These are phyloP conservation scores for Litchi chinensis DNA, from an alignment of 345 rosid genomes.

Conservation along the genomic window DNA sequence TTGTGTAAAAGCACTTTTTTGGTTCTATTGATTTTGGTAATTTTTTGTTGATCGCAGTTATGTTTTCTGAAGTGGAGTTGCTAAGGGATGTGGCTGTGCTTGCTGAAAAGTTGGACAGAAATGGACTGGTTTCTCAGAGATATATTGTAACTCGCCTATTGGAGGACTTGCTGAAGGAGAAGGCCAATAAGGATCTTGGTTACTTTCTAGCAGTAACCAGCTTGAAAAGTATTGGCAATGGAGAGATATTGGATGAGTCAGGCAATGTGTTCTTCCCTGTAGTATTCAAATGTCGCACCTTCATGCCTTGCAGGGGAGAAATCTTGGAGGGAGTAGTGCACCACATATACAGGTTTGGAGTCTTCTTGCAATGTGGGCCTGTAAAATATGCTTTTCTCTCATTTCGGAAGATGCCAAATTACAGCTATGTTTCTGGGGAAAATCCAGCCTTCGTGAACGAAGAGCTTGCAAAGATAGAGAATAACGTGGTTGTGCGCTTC, in stretches of 20 bases:
- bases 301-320: conserved; percentile 33
- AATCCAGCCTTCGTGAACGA: conserved; percentile 29
- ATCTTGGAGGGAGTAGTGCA: conserved; percentile 33
- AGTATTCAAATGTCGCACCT: conserved; percentile 31
- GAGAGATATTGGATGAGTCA: background rate
- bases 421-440: conserved; percentile 23
- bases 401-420: conserved; percentile 33
- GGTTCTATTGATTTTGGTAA: background rate
- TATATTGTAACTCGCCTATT: conserved; percentile 23
- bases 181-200: conserved; percentile 32
- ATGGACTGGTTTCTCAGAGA: conserved; percentile 14
- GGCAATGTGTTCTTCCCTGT: conserved; percentile 14
- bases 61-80: conserved; percentile 39
- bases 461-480: conserved; percentile 31
- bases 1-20: background rate
- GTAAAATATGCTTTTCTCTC: conserved; percentile 31
- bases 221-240: conserved; percentile 32
- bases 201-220: conserved; percentile 40
- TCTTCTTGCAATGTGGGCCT: conserved; percentile 36
- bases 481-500: conserved; percentile 29
- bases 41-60: conserved; percentile 5
- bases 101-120: conserved; percentile 20
- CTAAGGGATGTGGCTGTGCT: conserved; percentile 19
- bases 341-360: conserved; percentile 11
- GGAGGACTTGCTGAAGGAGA: conserved; percentile 24